Evolutionary conservation across 208 protist genomes (phyloP).

Genomic region (Balamuthia mandrillaris): DNA sequence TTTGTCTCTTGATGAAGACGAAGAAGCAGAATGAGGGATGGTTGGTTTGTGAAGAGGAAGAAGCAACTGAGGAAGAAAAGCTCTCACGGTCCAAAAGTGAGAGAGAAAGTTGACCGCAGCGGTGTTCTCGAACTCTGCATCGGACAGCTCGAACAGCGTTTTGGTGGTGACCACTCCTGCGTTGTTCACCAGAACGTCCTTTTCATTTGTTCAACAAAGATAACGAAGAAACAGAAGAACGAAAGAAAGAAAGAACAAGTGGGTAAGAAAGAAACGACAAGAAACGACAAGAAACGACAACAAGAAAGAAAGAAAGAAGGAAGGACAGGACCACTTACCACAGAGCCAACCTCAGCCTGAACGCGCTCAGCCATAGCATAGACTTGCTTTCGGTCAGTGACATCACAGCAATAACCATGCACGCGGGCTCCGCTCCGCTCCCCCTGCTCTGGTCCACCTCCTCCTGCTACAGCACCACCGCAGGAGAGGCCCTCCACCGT

Average conservation of each 20-base stretch:
- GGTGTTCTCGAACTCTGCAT: background rate
- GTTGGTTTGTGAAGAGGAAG: no score
- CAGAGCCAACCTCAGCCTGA: background rate
- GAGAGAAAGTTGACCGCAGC: background rate
- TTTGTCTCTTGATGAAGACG: no score
- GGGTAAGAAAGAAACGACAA: background rate
- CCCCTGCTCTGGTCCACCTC: background rate
- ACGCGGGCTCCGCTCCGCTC: background rate
- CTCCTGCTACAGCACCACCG: background rate
- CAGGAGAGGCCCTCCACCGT: background rate
- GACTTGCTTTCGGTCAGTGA: background rate
- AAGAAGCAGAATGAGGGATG: no score
- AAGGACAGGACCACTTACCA: background rate
- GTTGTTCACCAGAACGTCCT: slow-evolving; percentile 19
- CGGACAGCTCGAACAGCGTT: background rate
- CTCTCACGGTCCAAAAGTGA: slow-evolving; percentile 5
- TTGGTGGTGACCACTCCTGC: slow-evolving; percentile 6
- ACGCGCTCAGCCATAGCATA: background rate
- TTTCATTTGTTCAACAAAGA: no score
- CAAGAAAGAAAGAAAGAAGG: background rate
- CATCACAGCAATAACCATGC: background rate
- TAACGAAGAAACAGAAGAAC: no score
- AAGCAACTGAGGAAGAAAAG: background rate
- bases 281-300: background rate
- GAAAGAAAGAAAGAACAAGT: no score